Evolutionary conservation across 441 rosid species (phyloP).

Genomic region (Mallotus repandus): DNA sequence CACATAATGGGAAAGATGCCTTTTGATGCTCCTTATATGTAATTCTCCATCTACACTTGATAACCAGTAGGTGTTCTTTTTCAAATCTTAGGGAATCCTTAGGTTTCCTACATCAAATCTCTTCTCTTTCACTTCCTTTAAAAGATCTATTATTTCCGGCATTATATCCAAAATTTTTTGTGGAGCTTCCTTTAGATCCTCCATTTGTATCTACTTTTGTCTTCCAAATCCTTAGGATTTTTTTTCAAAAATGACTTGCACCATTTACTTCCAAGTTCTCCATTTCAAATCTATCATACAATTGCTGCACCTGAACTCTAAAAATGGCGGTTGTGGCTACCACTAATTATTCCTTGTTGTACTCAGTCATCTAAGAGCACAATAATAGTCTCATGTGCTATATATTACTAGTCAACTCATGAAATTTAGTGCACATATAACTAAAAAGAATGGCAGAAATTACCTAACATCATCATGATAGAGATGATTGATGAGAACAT

Average conservation of each 20-base stretch:
- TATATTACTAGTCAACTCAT: too few relatives aligned
- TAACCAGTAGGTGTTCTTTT: too few relatives aligned
- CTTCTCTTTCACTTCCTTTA: neutral
- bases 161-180: neutral
- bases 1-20: too few relatives aligned
- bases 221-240: neutral
- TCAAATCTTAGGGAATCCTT: too few relatives aligned
- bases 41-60: too few relatives aligned
- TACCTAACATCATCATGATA: constrained; percentile 97
- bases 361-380: neutral
- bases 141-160: neutral
- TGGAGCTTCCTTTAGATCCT: neutral
- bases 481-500: constrained; percentile 96
- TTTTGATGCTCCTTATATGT: too few relatives aligned
- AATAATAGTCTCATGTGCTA: neutral
- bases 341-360: neutral
- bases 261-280: neutral
- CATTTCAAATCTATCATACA: neutral
- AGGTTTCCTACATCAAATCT: too few relatives aligned
- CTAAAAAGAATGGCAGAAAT: neutral
- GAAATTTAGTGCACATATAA: too few relatives aligned
- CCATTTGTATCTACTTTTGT: neutral
- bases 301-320: neutral
- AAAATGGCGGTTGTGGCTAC: neutral
- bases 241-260: neutral